These are phyloP conservation scores for Crassisporium funariophilum DNA, from an alignment of 768 basidiomycete species.

Conservation along the genomic window DNA sequence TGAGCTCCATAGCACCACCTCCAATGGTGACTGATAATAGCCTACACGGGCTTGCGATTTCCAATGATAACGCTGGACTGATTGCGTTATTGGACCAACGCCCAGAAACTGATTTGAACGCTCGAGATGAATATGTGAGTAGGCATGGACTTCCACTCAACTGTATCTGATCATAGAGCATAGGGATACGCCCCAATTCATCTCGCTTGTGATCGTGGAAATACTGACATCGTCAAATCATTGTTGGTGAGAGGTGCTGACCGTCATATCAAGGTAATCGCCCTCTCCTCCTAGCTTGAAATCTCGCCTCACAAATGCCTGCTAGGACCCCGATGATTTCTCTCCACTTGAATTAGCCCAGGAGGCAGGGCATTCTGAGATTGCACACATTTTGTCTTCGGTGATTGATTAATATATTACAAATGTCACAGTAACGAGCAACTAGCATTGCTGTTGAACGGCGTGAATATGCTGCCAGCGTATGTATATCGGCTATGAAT, in stretches of 20 bases:
- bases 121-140: slow-evolving; percentile 74
- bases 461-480: no score
- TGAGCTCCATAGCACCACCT: slow-evolving; percentile 60
- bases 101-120: slow-evolving; percentile 54
- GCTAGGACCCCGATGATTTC: slow-evolving; percentile 68
- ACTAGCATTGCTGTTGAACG: no score
- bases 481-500: no score
- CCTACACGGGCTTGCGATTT: slow-evolving; percentile 65
- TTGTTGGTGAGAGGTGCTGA: slow-evolving; percentile 71
- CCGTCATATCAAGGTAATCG: slow-evolving; percentile 56
- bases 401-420: slow-evolving; percentile 16
- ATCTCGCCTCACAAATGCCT: background rate
- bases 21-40: slow-evolving; percentile 31
- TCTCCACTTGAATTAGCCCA: slow-evolving; percentile 63
- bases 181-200: slow-evolving; percentile 91
- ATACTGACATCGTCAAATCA: slow-evolving; percentile 52
- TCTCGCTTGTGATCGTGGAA: slow-evolving; percentile 83
- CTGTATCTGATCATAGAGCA: slow-evolving; percentile 1
- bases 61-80: slow-evolving; percentile 52
- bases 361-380: slow-evolving; percentile 57
- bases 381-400: slow-evolving; percentile 38
- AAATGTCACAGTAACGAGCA: slow-evolving; percentile 10
- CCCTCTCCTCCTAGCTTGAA: slow-evolving; percentile 1
- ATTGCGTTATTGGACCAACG: slow-evolving; percentile 42
- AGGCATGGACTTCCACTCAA: background rate